Evolutionary conservation across 768 basidiomycete genomes (phyloP), one percentile per base, ranked within the genome.

Genomic region (Glaciozyma martinii): DNA sequence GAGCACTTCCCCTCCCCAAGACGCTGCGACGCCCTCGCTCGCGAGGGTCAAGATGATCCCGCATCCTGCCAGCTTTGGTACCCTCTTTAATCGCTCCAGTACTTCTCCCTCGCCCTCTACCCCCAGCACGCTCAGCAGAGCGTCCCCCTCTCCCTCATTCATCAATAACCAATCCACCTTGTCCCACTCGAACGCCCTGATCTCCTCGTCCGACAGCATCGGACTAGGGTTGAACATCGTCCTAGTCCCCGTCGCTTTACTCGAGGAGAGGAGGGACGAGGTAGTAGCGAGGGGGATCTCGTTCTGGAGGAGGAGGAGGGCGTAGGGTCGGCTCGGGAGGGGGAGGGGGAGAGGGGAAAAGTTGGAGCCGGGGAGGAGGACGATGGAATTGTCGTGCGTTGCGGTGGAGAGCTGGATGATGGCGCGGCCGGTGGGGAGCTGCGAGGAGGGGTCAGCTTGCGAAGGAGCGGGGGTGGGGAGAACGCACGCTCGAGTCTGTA

Each of bases 191-290:
- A 79, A 77, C 7, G 56, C 33, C 2, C 62, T 47, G n/a, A 78
- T 72, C 47, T 77, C 66, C 8, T 55, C 61, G 0, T 58, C 33
- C 2, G 74, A 60, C 1, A 75, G 75, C 77, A 80, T 79, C n/a
- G 79, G 79, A 1, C 74, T 75, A 0, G 79, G 79, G 65, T 80
- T 80, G 71, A 77, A 77, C 29, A 79, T 62, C n/a, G 76, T 76
- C 12, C 60, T 72, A 6, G 77, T 27, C 5, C 68, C 63, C 9
- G 60, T 25, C 3, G 21, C 18, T 9, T 66, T 49, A 0, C 75
- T 73, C 5, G 62, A 40, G 6, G 30, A 25, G 50, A 79, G 71
- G 57, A 76, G 73, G 1, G 72, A 55, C 12, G 73, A 49, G 4
- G 75, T 76, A 10, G 72, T 58, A 5, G 40, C 29, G 37, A 78